phyloP scores from a whole-genome alignment of 202 grass and related monocot genomes.

The Elaeis oleifera region DNA sequence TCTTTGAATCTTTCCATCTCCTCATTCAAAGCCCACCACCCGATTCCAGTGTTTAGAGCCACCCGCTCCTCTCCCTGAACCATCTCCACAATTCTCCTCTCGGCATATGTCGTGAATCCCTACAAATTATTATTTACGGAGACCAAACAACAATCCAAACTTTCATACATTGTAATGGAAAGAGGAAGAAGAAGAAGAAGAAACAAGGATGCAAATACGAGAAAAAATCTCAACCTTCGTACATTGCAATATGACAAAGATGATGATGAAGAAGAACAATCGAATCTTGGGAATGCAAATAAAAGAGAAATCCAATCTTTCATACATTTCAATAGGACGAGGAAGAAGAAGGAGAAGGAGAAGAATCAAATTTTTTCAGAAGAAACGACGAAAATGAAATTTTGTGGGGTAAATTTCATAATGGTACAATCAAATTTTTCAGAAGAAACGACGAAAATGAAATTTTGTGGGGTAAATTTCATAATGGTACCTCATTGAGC shows the following conservation, averaged over 20 bases:
- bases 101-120: slow-evolving; percentile 93
- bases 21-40: slow-evolving; percentile 69
- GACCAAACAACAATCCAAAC: background rate
- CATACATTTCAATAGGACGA: background rate
- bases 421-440: too few relatives aligned
- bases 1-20: slow-evolving; percentile 89
- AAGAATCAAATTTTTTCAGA: background rate
- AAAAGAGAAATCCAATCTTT: background rate
- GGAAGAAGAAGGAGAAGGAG: too few relatives aligned
- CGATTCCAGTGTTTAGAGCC: slow-evolving; percentile 69
- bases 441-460: background rate
- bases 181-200: too few relatives aligned
- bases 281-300: background rate
- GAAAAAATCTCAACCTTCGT: too few relatives aligned
- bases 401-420: too few relatives aligned
- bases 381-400: background rate
- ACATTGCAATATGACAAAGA: too few relatives aligned
- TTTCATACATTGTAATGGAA: too few relatives aligned
- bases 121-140: slow-evolving; percentile 12
- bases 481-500: slow-evolving; percentile 68
- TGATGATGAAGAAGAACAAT: too few relatives aligned
- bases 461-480: too few relatives aligned
- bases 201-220: too few relatives aligned
- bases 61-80: slow-evolving; percentile 82
- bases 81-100: slow-evolving; percentile 92